Percentiles rank a stretch among this genome's conserved stretches.
Conservation (phyloP, 768 basidiomycete genomes). For the Trametes cingulata region DNA sequence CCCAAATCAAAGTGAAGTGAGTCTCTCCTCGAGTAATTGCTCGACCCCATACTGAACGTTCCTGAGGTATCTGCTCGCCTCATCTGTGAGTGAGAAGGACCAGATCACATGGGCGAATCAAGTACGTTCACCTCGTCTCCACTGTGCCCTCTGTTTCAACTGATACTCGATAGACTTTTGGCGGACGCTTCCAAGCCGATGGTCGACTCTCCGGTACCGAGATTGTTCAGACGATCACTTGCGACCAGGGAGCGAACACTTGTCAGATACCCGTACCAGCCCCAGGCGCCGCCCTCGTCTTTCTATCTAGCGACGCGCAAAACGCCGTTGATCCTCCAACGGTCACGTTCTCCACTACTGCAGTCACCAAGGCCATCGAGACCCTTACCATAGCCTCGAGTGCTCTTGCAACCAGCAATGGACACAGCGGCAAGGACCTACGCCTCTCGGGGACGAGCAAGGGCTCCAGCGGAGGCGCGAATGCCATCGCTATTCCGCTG, state of each 20-base stretch:
- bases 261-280: constrained; percentile 67
- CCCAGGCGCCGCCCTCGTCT: constrained; percentile 76
- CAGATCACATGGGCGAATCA: constrained; percentile 82
- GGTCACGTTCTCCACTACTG: constrained; percentile 58
- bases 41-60: not conserved
- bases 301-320: constrained; percentile 50
- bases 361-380: constrained; percentile 53
- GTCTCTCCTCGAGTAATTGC: constrained; percentile 23
- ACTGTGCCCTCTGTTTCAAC: not conserved
- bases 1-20: constrained; percentile 54
- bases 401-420: constrained; percentile 68
- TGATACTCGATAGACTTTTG: constrained; percentile 50
- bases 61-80: constrained; percentile 55
- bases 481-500: not conserved
- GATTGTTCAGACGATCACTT: constrained; percentile 58
- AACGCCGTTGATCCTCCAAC: constrained; percentile 37
- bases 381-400: constrained; percentile 56
- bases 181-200: constrained; percentile 61
- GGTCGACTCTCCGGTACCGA: constrained; percentile 61
- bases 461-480: constrained; percentile 21
- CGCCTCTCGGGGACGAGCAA: constrained; percentile 24
- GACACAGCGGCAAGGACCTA: constrained; percentile 37
- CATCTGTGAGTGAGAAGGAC: constrained; percentile 56
- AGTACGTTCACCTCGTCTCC: constrained; percentile 36
- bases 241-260: constrained; percentile 50